Base-by-base conservation (phyloP, 371 early-diverging fungal genomes). In the Lichtheimia ornata region DNA sequence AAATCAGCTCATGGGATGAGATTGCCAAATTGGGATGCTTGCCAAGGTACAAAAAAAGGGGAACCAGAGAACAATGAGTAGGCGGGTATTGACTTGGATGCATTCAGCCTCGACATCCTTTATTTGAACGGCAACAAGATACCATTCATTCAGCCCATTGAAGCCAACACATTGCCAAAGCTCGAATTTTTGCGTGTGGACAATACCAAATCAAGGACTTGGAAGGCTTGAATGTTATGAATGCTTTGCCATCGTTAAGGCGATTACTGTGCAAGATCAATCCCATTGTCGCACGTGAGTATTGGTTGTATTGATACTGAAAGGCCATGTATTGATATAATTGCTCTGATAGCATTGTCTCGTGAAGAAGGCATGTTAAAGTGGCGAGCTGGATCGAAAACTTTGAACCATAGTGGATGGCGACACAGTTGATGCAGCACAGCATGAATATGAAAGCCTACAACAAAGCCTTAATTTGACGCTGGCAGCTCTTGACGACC, bases 1-100 rank as follows among this genome's bases (percentile, higher is more conserved):
- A 28, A 6, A 63, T 93, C 9, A 40, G 61, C 5, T 75, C 76
- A 28, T 93, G 90, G 91, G 65, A 63, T 1, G 73, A 85, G 56
- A 69, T 92, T 35, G 59, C 50, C 14, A 67, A 71, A 42, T 65
- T 89, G 1, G 74, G 76, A 5, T 58, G 66, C 0, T 67, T 88
- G 20, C 79, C 84, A 55, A 82, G 71, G 86, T 83, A 74, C 51
- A 25, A 27, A n/a, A n/a, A 15, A 50, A 18, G 4, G 18, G 44
- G 6, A 57, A 14, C 35, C 42, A 28, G 44, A 6, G 18, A 25
- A 35, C 47, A 24, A 28, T 20, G 13, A 12, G 30, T 17, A 28
- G 30, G 45, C 18, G 22, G 3, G 45, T 2, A 22, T 43, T 22
- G 13, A 30, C 30, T 5, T 30, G 17, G 43, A n/a, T 53, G 6